These are phyloP conservation scores for Rubia peregrina DNA, from an alignment of 305 asterid genomes.

Conservation along the genomic window DNA sequence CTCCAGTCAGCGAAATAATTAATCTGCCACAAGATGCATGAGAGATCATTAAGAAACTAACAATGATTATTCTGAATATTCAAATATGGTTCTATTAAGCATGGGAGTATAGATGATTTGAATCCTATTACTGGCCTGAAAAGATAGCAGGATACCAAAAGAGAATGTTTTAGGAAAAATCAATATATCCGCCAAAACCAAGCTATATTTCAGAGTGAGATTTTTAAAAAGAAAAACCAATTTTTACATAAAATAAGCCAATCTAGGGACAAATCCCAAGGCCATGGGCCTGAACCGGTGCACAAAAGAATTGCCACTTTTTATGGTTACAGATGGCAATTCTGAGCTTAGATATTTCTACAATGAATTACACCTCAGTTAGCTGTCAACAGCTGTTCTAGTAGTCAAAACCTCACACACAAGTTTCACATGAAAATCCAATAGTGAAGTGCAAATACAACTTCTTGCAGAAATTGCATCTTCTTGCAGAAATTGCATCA, in stretches of 20 bases:
- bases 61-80: slow-evolving; percentile 5
- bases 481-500: background rate
- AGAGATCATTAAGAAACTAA: slow-evolving; percentile 18
- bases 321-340: background rate
- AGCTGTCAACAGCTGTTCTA: background rate
- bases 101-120: background rate
- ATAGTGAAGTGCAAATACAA: background rate
- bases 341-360: background rate
- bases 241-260: background rate
- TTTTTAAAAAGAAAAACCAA: background rate
- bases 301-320: background rate
- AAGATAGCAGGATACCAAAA: background rate
- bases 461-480: background rate
- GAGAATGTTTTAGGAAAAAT: background rate
- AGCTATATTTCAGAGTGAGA: background rate
- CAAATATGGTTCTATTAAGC: background rate
- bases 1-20: slow-evolving; percentile 82
- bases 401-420: background rate
- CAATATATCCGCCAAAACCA: background rate
- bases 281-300: background rate
- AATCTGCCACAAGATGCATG: slow-evolving; percentile 37
- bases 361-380: background rate
- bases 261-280: background rate
- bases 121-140: background rate
- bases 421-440: background rate